Base-by-base conservation (phyloP, 805 yeast species). In the Saturnispora silvae region DNA sequence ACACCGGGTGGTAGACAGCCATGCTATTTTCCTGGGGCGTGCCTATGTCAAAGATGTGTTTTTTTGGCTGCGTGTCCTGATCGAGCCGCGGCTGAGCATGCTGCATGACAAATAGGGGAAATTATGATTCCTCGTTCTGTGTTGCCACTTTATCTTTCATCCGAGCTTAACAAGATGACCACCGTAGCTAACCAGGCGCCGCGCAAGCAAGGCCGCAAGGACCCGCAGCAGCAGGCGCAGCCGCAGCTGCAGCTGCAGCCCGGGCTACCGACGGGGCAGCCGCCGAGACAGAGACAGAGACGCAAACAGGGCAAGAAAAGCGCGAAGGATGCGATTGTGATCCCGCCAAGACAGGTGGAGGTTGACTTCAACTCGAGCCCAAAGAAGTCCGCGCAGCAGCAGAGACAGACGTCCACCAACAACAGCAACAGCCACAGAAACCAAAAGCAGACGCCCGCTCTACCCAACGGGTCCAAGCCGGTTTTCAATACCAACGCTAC, bases 341-440 rank as follows among this genome's bases (percentile, higher is more conserved):
- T 48, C 18, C 60, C 61, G 6, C 59, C 58, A 13, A 49, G 57
- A 45, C 49, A 49, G 43, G 54, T 44, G 63, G 37, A 40, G 4
- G 47, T 40, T 8, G 36, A 39, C 27, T 40, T 42, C 38, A 37
- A 38, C 26, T 40, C 28, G 32, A 37, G 35, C 33, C 43, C 20
- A 33, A 41, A 41, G 37, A 37, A 36, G 40, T 42, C 20, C 18
- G 26, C 22, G 10, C 20, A 25, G 14, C 9, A 5, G n/a, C 11
- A 33, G 23, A 5, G n/a, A 4, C 28, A 25, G 20, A 16, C 5
- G 28, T 26, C 13, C 17, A 25, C 28, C 33, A 35, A 35, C 20
- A 32, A 28, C 33, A 45, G 40, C 20, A 31, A 22, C 9, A 27
- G 28, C 16, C 30, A 24, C 6, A 35, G 41, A 28, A 48, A 45